These are phyloP conservation scores for Kernera saxatilis DNA, from an alignment of 345 rosid genomes.

Conservation along the genomic window DNA sequence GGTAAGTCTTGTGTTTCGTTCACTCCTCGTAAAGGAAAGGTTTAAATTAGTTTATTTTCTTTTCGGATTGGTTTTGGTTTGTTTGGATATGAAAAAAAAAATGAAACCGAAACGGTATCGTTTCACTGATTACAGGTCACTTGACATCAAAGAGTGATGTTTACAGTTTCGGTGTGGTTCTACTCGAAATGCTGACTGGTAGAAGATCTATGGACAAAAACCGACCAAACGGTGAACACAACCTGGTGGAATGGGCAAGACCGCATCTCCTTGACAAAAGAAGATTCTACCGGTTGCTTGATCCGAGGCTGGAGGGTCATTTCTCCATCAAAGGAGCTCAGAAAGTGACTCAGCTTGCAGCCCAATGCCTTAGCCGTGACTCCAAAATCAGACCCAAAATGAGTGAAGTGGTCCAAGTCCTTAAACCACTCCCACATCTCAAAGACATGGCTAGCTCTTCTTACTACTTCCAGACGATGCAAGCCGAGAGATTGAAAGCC, in stretches of 20 bases:
- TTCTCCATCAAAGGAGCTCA: constrained; percentile 78
- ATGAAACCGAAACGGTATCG: too few species aligned
- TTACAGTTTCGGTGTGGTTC: constrained; percentile 80
- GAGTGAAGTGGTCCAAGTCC: constrained; percentile 75
- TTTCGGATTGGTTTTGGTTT: too few species aligned
- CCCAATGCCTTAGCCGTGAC: constrained; percentile 74
- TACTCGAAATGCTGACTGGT: constrained; percentile 77
- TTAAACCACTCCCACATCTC: constrained; percentile 67
- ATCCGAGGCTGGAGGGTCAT: constrained; percentile 78
- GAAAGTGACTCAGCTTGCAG: constrained; percentile 72
- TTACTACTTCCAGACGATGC: constrained; percentile 68
- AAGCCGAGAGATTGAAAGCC: constrained; percentile 44
- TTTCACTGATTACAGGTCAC: constrained; percentile 47
- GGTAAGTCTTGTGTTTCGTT: constrained; percentile 37
- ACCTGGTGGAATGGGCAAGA: constrained; percentile 81
- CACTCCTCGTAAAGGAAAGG: too few species aligned
- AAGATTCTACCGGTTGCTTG: constrained; percentile 68
- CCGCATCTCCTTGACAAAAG: constrained; percentile 77
- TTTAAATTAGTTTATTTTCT: too few species aligned
- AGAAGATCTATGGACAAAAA: constrained; percentile 86
- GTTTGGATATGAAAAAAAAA: too few species aligned
- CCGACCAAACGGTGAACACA: constrained; percentile 76
- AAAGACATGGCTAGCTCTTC: constrained; percentile 87
- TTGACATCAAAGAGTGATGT: constrained; percentile 83
- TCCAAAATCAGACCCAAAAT: constrained; percentile 79